These are phyloP conservation scores for Arthrobotrys sinensis DNA, from an alignment of 2,329 filamentous ascomycete genomes.

Conservation along the genomic window DNA sequence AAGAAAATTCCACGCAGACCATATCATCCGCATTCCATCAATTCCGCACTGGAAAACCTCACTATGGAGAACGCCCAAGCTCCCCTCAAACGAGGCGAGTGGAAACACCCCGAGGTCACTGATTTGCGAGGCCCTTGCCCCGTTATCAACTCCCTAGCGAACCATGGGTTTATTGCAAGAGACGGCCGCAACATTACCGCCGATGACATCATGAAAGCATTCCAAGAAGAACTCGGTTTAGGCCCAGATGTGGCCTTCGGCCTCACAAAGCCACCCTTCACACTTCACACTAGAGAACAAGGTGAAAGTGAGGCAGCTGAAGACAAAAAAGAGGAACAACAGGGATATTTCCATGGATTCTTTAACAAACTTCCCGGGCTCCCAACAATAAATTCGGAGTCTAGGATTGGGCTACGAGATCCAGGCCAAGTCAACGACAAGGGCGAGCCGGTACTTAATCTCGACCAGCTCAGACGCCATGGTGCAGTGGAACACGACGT, in stretches of 20 bases:
- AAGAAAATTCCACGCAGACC: not conserved
- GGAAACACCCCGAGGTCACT: conserved; percentile 49
- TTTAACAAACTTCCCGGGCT: conserved; percentile 37
- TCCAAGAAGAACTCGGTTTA: conserved; percentile 49
- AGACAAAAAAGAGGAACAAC: conserved; percentile 13
- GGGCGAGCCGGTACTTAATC: conserved; percentile 61
- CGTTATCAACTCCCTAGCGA: conserved; percentile 48
- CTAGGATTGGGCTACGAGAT: conserved; percentile 36
- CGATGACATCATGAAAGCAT: conserved; percentile 35
- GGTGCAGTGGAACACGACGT: conserved; percentile 67
- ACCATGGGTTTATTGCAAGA: conserved; percentile 54
- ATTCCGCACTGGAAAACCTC: not conserved
- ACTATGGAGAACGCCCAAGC: conserved; percentile 2
- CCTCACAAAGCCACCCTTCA: conserved; percentile 41
- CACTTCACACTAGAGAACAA: conserved; percentile 25
- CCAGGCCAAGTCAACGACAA: conserved; percentile 61
- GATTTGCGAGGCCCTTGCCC: conserved; percentile 55
- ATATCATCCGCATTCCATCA: not conserved
- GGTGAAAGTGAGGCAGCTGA: not conserved
- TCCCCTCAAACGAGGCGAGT: conserved; percentile 30
- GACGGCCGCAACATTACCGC: conserved; percentile 50
- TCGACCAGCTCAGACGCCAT: conserved; percentile 66
- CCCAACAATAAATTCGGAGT: conserved; percentile 39
- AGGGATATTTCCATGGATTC: conserved; percentile 45
- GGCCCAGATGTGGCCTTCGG: conserved; percentile 36